A percentile compares a stretch with the other conserved stretches of the same genome.
phyloP scores from a whole-genome alignment of 2,329 filamentous ascomycete species.

The Purpureocillium lavendulum region DNA sequence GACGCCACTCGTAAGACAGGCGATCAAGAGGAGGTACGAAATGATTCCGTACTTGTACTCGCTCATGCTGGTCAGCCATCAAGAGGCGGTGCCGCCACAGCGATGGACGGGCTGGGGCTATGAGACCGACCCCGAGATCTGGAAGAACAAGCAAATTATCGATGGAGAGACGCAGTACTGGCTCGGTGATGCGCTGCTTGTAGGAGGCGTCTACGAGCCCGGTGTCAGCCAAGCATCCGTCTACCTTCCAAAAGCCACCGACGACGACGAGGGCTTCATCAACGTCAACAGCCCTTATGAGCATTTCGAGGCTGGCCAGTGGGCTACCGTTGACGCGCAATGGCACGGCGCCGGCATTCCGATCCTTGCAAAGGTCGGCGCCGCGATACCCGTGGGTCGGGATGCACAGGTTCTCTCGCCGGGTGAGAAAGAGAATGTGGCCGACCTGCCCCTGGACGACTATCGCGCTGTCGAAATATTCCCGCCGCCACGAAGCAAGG shows the following conservation, averaged over 20 bases:
- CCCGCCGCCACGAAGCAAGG: conserved; percentile 17
- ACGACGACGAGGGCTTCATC: conserved; percentile 46
- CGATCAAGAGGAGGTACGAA: conserved; percentile 64
- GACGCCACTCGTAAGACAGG: conserved; percentile 51
- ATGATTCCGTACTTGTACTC: conserved; percentile 66
- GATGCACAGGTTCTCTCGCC: conserved; percentile 26
- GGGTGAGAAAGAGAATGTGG: conserved; percentile 27
- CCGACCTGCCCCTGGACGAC: conserved; percentile 29
- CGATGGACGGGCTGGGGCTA: conserved; percentile 69
- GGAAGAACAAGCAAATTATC: conserved; percentile 43
- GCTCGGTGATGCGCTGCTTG: conserved; percentile 58
- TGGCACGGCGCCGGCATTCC: conserved; percentile 34
- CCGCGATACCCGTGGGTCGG: conserved; percentile 28
- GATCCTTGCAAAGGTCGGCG: conserved; percentile 28
- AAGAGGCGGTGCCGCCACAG: conserved; percentile 53
- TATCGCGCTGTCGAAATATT: conserved; percentile 35
- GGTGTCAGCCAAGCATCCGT: conserved; percentile 42
- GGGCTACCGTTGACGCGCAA: conserved; percentile 29
- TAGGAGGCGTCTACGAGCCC: conserved; percentile 60
- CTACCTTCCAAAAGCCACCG: conserved; percentile 45
- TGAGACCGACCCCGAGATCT: conserved; percentile 57
- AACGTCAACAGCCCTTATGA: conserved; percentile 56
- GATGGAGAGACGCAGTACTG: conserved; percentile 65
- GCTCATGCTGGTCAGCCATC: conserved; percentile 52
- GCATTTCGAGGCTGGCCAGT: conserved; percentile 37